A percentile compares a stretch with the other conserved stretches of the same genome.
These are phyloP conservation scores for Eremothecium coryli DNA, from an alignment of 1,139 yeast genomes.

Conservation along the genomic window DNA sequence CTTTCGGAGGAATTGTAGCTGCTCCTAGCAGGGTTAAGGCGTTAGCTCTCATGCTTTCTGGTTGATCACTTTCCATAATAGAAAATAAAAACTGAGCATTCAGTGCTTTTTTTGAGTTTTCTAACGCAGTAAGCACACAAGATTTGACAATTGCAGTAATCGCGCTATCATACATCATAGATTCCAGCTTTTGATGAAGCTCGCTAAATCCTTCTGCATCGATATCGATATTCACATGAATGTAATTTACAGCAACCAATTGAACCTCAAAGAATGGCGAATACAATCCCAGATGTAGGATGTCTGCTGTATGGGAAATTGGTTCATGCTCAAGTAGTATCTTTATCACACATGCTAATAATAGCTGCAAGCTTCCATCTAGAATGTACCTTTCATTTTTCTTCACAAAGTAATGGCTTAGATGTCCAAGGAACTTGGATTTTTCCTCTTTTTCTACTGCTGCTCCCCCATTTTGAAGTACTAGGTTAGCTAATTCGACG, in stretches of 20 bases:
- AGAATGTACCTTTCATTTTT: conserved; percentile 19
- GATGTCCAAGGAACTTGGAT: background rate
- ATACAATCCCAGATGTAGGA: conserved; percentile 31
- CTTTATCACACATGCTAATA: conserved; percentile 31
- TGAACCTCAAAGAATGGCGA: conserved; percentile 46
- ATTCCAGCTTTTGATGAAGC: conserved; percentile 22
- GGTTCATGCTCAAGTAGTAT: conserved; percentile 27
- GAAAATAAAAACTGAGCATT: conserved; percentile 24
- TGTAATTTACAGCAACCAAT: conserved; percentile 34
- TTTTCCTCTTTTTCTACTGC: conserved; percentile 4
- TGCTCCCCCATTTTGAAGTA: conserved; percentile 9
- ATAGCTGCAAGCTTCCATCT: conserved; percentile 42
- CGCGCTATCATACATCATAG: conserved; percentile 26
- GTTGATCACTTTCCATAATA: conserved; percentile 24
- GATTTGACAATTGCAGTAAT: conserved; percentile 40
- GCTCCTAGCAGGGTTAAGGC: conserved; percentile 45
- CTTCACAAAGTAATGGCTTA: conserved; percentile 30
- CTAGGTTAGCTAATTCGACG: conserved; percentile 28
- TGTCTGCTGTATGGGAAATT: conserved; percentile 19
- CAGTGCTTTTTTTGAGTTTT: conserved; percentile 18
- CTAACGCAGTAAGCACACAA: conserved; percentile 35
- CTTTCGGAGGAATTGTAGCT: conserved; percentile 20
- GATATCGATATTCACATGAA: conserved; percentile 16
- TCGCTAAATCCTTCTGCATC: conserved; percentile 11
- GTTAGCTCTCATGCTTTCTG: conserved; percentile 41